Conservation (phyloP, 1,284 basidiomycete genomes). For the Cutaneotrichosporon cutaneum region DNA sequence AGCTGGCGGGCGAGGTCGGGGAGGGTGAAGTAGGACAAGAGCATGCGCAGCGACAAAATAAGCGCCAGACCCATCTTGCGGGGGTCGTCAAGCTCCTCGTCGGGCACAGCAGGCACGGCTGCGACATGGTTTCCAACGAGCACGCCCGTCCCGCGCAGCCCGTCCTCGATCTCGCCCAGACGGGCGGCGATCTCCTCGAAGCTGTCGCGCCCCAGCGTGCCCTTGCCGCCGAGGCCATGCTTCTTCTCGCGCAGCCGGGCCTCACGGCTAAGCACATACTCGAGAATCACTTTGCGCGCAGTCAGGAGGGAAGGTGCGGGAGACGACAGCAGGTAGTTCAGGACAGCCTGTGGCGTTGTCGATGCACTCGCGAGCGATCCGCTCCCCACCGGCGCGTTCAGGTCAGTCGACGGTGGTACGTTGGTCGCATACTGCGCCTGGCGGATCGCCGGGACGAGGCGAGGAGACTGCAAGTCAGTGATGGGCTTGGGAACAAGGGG, state of each 20-base stretch:
- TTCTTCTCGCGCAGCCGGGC: constrained; percentile 42
- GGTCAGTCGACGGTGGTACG: constrained; percentile 47
- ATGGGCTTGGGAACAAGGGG: background rate
- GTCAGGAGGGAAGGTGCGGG: constrained; percentile 43
- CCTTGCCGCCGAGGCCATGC: constrained; percentile 47
- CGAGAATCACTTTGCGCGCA: constrained; percentile 50
- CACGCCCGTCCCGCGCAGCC: constrained; percentile 30
- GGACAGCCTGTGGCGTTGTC: constrained; percentile 36
- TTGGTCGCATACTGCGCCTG: constrained; percentile 47
- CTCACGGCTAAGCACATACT: constrained; percentile 47
- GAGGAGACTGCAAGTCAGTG: constrained; percentile 27
- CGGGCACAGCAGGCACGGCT: constrained; percentile 23
- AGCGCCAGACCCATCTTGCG: constrained; percentile 42
- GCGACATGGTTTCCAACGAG: constrained; percentile 8
- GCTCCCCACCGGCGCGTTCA: constrained; percentile 42
- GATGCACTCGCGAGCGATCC: constrained; percentile 23
- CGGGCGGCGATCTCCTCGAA: constrained; percentile 47
- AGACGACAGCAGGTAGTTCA: constrained; percentile 39
- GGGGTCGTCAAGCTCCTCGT: constrained; percentile 32
- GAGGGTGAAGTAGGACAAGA: constrained; percentile 49
- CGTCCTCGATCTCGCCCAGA: constrained; percentile 45
- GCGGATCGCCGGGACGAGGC: constrained; percentile 40
- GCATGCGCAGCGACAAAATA: constrained; percentile 48
- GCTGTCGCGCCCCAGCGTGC: constrained; percentile 43
- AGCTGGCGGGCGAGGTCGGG: constrained; percentile 45